phyloP scores from a whole-genome alignment of 2,329 filamentous ascomycete species.

The Aspergillus carbonarius region DNA sequence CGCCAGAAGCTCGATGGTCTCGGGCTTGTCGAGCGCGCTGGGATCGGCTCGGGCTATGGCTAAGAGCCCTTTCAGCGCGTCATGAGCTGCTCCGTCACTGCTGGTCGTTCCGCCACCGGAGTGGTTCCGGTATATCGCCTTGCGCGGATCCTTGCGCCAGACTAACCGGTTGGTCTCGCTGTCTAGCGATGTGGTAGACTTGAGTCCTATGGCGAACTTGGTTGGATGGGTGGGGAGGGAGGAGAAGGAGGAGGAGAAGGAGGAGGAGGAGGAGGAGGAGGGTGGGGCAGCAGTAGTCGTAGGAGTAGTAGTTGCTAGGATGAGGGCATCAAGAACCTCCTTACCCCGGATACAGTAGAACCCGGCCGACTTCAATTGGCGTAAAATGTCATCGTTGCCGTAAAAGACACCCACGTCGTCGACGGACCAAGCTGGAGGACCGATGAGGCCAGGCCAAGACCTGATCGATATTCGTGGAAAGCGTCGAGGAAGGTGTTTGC shows the following conservation, averaged over 20 bases:
- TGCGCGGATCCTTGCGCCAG: constrained; percentile 7
- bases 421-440: constrained; percentile 23
- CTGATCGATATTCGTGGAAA: constrained; percentile 24
- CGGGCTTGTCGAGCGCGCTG: neutral
- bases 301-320: neutral
- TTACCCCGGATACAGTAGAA: neutral
- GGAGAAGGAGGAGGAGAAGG: neutral
- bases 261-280: no score
- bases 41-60: neutral
- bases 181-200: neutral
- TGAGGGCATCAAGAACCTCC: neutral
- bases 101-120: neutral
- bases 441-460: constrained; percentile 18
- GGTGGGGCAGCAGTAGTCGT: no score
- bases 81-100: neutral
- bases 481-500: constrained; percentile 41
- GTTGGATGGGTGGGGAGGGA: neutral
- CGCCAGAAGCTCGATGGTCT: constrained; percentile 11
- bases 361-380: neutral
- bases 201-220: neutral
- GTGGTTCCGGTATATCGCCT: constrained; percentile 9
- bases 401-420: constrained; percentile 16
- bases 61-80: constrained; percentile 1
- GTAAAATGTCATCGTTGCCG: neutral
- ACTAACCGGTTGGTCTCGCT: neutral